Evolutionary conservation across 73 alveolate genomes (phyloP), one percentile per base, ranked within the genome.

Genomic region (Tetrahymena malaccensis): DNA sequence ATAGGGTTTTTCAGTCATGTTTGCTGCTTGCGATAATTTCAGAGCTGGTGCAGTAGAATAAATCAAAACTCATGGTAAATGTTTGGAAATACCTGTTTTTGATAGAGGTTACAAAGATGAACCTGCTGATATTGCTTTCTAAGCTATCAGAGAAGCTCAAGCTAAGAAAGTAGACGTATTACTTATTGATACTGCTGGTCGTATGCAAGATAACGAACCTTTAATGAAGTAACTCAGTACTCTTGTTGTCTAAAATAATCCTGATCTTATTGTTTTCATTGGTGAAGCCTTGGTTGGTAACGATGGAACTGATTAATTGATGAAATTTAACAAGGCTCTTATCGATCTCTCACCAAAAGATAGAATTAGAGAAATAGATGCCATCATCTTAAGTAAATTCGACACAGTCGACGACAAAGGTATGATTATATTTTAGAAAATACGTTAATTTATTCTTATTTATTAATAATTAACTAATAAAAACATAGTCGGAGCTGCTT

Each of bases 231-330:
- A 99, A 85, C 98, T 99, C 84, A 99, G 99, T 43, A 99, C 98
- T 96, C 97, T 99, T 85, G 99, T 99, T 25, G 99, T 99, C 94
- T 95, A 99, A 85, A 99, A 99, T 97, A 98, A 96, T 89, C 99
- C 99, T 93, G 99, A 99, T 97, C 95, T 97, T 27, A 99, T 99
- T 17, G 95, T 98, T 43, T 99, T 99, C 96, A 99, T 99, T 22
- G 99, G 99, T 25, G 99, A 99, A 96, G 99, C 99, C 35, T 98
- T 99, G 35, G 99, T 99, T 31, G 99, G 99, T 37, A 99, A 99
- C 95, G 99, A 99, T 96, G 99, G 99, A 43, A 99, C 99, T 12
- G 99, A 99, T 96, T 99, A 99, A 98, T 97, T 99, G 55, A 97
- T 98, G 50, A 99, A 98, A 93, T 96, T 99, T 97, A 99, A 99